These are phyloP conservation scores for Diaporthe citri DNA, from an alignment of 2,329 filamentous ascomycete species.

Conservation along the genomic window DNA sequence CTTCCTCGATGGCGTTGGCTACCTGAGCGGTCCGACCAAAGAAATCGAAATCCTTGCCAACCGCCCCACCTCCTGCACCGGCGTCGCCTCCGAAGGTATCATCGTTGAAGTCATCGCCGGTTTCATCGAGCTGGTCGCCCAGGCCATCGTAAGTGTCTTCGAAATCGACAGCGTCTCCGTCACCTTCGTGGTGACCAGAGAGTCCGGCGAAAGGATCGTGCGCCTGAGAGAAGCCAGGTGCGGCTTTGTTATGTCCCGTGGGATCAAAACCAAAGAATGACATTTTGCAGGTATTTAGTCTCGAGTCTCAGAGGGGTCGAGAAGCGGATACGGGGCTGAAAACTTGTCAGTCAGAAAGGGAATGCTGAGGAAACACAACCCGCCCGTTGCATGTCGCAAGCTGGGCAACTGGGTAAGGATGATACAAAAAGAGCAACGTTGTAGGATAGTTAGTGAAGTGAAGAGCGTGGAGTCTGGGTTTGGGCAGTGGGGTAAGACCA, in stretches of 20 bases:
- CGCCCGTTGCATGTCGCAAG: not conserved
- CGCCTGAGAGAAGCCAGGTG: conserved; percentile 84
- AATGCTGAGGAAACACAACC: not conserved
- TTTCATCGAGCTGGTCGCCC: conserved; percentile 90
- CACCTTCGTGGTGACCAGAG: conserved; percentile 72
- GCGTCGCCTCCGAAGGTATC: conserved; percentile 82
- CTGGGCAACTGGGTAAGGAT: not conserved
- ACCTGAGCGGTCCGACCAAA: conserved; percentile 93
- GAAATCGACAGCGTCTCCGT: conserved; percentile 77
- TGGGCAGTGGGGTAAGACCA: conserved; percentile 4
- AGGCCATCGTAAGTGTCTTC: conserved; percentile 98
- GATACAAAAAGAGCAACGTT: not conserved
- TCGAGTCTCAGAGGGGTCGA: conserved; percentile 10
- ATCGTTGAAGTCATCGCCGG: conserved; percentile 94
- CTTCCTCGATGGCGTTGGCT: conserved; percentile 87
- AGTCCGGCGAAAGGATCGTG: conserved; percentile 91
- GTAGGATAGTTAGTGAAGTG: not conserved
- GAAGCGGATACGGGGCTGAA: conserved; percentile 6
- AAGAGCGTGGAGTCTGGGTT: conserved; percentile 4
- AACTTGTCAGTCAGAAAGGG: not conserved
- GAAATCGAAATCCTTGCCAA: conserved; percentile 97
- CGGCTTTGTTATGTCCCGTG: conserved; percentile 74
- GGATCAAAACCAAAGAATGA: conserved; percentile 94
- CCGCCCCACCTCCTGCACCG: conserved; percentile 59
- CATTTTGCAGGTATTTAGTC: conserved; percentile 64